Conservation (phyloP, 495 filamentous ascomycete species). For the Neurospora tetraspora region DNA sequence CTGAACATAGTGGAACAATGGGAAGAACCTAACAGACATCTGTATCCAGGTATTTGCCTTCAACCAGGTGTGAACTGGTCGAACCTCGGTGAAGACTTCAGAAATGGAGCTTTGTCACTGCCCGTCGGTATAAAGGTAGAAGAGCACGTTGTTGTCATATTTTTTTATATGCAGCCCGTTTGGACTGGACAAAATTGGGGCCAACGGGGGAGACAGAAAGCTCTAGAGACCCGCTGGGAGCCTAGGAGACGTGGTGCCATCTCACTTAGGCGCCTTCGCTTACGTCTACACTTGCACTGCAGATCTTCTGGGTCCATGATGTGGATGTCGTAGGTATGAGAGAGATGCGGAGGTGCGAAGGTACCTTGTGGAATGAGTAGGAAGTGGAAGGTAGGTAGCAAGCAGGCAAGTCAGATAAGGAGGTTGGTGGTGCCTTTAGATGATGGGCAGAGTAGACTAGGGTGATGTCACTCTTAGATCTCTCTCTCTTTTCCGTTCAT, state of each 20-base stretch:
- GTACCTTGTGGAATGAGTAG: neutral
- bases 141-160: too few relatives aligned
- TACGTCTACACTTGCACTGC: neutral
- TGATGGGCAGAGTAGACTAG: neutral
- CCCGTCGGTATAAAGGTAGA: too few relatives aligned
- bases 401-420: neutral
- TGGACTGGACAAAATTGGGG: too few relatives aligned
- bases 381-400: neutral
- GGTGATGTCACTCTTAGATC: neutral
- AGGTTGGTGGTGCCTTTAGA: neutral
- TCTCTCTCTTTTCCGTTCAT: neutral
- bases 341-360: neutral
- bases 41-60: too few relatives aligned
- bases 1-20: too few relatives aligned
- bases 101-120: too few relatives aligned
- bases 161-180: too few relatives aligned
- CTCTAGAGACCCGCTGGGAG: neutral
- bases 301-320: neutral
- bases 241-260: neutral
- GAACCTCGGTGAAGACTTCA: neutral
- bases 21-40: too few relatives aligned
- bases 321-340: neutral
- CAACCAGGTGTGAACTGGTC: too few relatives aligned
- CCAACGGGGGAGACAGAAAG: neutral
- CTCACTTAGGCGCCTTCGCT: neutral